Conservation (phyloP, 768 basidiomycete genomes). For the Strobilomyces confusus region DNA sequence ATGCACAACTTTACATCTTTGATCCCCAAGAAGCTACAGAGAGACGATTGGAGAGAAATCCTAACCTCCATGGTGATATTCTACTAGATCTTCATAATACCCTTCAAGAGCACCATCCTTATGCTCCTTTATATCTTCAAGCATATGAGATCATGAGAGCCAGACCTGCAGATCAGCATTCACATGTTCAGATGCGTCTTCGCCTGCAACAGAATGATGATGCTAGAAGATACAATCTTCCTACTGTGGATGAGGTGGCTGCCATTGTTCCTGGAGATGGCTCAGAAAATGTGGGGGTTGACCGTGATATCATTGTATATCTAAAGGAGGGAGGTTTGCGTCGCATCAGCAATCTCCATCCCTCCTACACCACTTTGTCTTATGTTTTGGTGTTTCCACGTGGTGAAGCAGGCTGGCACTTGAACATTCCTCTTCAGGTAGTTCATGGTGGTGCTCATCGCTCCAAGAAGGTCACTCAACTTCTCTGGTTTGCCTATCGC, state of each 20-base stretch:
- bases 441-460: rapidly evolving
- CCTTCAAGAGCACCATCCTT: background rate
- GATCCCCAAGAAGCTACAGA: background rate
- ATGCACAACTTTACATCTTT: constrained; percentile 41
- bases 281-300: constrained; percentile 20
- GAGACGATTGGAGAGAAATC: background rate
- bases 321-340: background rate
- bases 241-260: constrained; percentile 37
- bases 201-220: constrained; percentile 13
- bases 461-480: background rate
- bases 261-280: too few species aligned
- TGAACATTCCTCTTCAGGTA: too few species aligned
- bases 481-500: background rate
- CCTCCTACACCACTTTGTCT: constrained; percentile 7
- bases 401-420: background rate
- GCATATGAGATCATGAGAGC: background rate
- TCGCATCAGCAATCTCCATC: too few species aligned
- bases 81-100: background rate
- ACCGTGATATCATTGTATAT: background rate
- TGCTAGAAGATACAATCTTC: constrained; percentile 39
- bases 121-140: background rate
- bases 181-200: background rate
- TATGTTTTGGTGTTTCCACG: background rate
- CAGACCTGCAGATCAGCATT: background rate
- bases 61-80: background rate